Evolutionary conservation across 192 early-diverging fungal species (phyloP).

Genomic region (Coemansia erecta): DNA sequence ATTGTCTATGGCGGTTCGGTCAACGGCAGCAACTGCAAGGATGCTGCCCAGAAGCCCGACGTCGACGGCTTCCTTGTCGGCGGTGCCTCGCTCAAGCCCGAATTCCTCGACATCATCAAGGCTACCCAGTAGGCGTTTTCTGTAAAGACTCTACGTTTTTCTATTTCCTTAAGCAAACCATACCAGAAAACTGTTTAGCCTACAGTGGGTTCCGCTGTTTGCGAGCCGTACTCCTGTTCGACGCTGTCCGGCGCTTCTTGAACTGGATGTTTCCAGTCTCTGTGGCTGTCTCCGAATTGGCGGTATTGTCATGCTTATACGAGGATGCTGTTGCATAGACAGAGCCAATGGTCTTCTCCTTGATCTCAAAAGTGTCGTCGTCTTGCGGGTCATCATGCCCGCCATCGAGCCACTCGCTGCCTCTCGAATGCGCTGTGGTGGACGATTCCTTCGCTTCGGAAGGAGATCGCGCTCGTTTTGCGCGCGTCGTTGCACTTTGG

Average conservation of each 20-base stretch:
- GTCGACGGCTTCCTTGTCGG: constrained; percentile 99
- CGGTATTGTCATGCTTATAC: neutral
- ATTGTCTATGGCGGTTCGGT: constrained; percentile 98
- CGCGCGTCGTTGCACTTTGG: too few species aligned
- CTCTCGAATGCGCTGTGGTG: constrained; percentile 3
- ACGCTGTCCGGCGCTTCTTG: constrained; percentile 38
- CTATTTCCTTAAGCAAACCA: neutral
- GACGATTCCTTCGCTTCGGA: too few species aligned
- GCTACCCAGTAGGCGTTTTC: constrained; percentile 25
- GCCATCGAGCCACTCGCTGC: constrained; percentile 32
- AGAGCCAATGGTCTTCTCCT: constrained; percentile 24
- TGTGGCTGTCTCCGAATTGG: neutral
- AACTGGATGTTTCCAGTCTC: constrained; percentile 12
- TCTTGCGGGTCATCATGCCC: constrained; percentile 9
- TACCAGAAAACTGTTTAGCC: neutral
- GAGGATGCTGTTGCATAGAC: neutral
- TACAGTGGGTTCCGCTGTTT: constrained; percentile 26
- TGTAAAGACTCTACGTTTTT: constrained; percentile 4
- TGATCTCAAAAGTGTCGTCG: constrained; percentile 28
- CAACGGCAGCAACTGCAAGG: constrained; percentile 80
- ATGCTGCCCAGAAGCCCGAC: constrained; percentile 78
- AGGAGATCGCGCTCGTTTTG: too few species aligned
- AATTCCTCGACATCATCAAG: constrained; percentile 71
- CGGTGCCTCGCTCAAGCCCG: constrained; percentile 94
- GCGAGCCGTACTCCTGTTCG: constrained; percentile 23